These are phyloP conservation scores for Exophiala sideris DNA, from an alignment of 2,329 filamentous ascomycete species.

Conservation along the genomic window DNA sequence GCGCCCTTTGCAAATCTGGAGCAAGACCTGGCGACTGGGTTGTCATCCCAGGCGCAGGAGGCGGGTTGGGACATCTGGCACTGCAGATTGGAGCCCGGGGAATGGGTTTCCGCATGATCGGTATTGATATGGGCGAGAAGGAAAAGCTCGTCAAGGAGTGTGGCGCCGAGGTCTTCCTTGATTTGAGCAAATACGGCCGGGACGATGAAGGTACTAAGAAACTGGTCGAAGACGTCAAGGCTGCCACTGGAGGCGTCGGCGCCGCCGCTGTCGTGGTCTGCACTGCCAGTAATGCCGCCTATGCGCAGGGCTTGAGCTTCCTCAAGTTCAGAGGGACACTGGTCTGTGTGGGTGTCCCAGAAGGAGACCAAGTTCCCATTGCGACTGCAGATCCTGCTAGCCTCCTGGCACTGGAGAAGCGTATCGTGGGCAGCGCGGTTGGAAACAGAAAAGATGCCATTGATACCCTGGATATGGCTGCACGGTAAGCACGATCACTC, in stretches of 20 bases:
- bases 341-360: slow-evolving; percentile 53
- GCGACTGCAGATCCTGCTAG: slow-evolving; percentile 41
- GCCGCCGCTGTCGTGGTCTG: slow-evolving; percentile 60
- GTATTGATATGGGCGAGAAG: slow-evolving; percentile 63
- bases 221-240: slow-evolving; percentile 55
- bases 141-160: slow-evolving; percentile 55
- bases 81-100: slow-evolving; percentile 59
- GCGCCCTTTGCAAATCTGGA: slow-evolving; percentile 59
- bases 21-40: slow-evolving; percentile 60
- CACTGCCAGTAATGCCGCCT: slow-evolving; percentile 50
- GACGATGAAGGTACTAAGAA: slow-evolving; percentile 46
- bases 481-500: slow-evolving; percentile 23
- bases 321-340: slow-evolving; percentile 50
- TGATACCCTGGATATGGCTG: slow-evolving; percentile 48
- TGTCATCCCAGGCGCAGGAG: slow-evolving; percentile 59
- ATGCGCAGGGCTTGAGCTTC: slow-evolving; percentile 48
- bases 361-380: slow-evolving; percentile 45
- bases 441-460: slow-evolving; percentile 51
- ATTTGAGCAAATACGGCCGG: slow-evolving; percentile 51
- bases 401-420: slow-evolving; percentile 43
- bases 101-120: slow-evolving; percentile 63
- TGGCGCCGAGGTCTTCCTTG: slow-evolving; percentile 66
- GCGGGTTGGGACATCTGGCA: slow-evolving; percentile 63
- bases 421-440: slow-evolving; percentile 51
- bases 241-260: slow-evolving; percentile 56